phyloP scores from a whole-genome alignment of 1,139 yeast species.

The Zhuliangozyma parablackwelliae region DNA sequence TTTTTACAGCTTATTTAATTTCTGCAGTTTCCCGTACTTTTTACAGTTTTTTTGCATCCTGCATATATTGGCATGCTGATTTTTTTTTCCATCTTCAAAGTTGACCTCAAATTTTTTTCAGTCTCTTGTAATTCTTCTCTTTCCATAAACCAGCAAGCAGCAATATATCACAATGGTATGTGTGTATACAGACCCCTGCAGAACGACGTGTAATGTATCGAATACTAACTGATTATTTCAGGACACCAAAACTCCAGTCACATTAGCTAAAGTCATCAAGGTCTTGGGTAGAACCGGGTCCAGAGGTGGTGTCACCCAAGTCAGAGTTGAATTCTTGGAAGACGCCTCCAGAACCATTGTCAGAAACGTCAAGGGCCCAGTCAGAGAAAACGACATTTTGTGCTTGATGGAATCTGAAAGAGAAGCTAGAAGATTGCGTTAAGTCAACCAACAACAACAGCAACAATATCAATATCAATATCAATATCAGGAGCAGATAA shows the following conservation, averaged over 20 bases:
- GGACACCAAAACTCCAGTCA: conserved; percentile 94
- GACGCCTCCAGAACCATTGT: conserved; percentile 97
- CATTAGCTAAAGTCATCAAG: conserved; percentile 98
- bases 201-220: no score
- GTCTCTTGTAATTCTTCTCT: no score
- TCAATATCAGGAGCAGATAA: no score
- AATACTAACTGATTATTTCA: conserved; percentile 11
- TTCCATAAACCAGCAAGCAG: no score
- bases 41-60: no score
- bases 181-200: neutral
- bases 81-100: no score
- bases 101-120: no score
- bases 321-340: conserved; percentile 98
- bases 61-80: no score
- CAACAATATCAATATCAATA: neutral
- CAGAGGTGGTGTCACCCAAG: conserved; percentile 99
- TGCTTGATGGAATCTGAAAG: conserved; percentile 99
- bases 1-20: no score
- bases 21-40: no score
- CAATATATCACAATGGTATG: neutral
- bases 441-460: conserved; percentile 10
- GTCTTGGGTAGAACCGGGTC: conserved; percentile 99
- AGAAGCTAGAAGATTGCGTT: conserved; percentile 84
- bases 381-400: conserved; percentile 98
- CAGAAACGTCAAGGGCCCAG: conserved; percentile 99